Evolutionary conservation across 139 green algal species (phyloP), one percentile per base, ranked within the genome.

Genomic region (Chlamydomonas eustigma): DNA sequence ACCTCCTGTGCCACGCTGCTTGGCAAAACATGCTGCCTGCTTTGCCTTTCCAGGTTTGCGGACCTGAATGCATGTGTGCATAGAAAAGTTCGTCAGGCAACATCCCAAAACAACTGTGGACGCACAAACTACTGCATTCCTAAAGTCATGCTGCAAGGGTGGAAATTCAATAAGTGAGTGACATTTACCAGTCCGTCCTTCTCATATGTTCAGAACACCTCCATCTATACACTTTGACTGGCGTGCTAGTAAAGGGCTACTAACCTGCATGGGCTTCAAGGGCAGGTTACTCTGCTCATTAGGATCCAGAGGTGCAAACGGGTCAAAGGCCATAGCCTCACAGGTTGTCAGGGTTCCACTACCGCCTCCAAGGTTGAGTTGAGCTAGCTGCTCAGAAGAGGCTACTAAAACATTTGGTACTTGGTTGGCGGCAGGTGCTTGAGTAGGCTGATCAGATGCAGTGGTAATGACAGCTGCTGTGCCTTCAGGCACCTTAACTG

Each of bases 301-400:
- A 8, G 84, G 81, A 73, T 97, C 88, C 44, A 94, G 81, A 0
- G 87, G 92, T n/a, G 74, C 68, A 77, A 91, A 97, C 0, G 91
- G 88, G 75, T 97, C 88, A 65, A 84, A 91, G 6, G 72, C 64
- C 34, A 80, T 78, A 4, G 83, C 79, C 36, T 63, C 76, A 6
- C 83, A 73, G 32, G 37, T 39, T 37, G 63, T 37, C 30, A 28
- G 51, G 31, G 64, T 34, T 2, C 74, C 51, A 33, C 64, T 8
- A 1, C 72, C 18, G 44, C 3, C 51, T n/a, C n/a, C n/a, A n/a
- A n/a, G n/a, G n/a, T n/a, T n/a, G n/a, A n/a, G n/a, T n/a, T n/a
- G n/a, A n/a, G n/a, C n/a, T n/a, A n/a, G n/a, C n/a, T n/a, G n/a
- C n/a, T n/a, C n/a, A n/a, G n/a, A n/a, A n/a, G n/a, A n/a, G n/a